Base-by-base conservation (phyloP, 2,329 filamentous ascomycete genomes). In the Botrytis porri region DNA sequence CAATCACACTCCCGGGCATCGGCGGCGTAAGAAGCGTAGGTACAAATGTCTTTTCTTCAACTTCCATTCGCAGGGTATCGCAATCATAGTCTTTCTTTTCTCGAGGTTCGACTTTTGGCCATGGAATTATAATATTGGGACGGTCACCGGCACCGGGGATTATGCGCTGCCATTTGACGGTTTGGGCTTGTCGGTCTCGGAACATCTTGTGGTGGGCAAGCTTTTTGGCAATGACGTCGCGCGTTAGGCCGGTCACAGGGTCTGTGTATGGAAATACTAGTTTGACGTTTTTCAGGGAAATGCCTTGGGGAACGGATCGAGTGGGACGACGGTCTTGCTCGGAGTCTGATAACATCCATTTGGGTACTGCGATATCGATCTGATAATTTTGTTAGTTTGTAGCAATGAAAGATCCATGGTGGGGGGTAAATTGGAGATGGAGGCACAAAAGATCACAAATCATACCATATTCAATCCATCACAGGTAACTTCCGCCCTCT, bases 181-280 rank as follows among this genome's bases (percentile, higher is more conserved):
- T 84, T 62, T 85, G 84, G 2, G 84, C 83, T 18, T 83, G 80
- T 43, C 86, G 85, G 80, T 90, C 86, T 73, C 84, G 80, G 74
- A 83, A 83, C 45, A 89, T 84, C 65, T 81, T 82, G 25, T 84
- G 83, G 62, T 87, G 86, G 76, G 88, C 86, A 72, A 96, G 84
- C 81, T 92, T 86, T 80, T 93, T 89, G 81, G 97, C 90, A 78
- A 97, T 87, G 74, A 93, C 90, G 81, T 98, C 95, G 80, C 89
- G 88, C 62, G 87, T 87, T 41, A 83, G 78, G 79, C 90, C 90
- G 20, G 91, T 92, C 75, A 84, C 82, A 25, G 88, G 86, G 81
- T 96, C 88, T 67, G 85, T 85, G 71, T 97, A 85, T 35, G 93
- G 90, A 80, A 93, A 89, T 66, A 98, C 93, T 48, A 98, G 92